Evolutionary conservation across 495 filamentous ascomycete genomes (phyloP), one percentile per base, ranked within the genome.

Genomic region (Aspergillus nanangensis): DNA sequence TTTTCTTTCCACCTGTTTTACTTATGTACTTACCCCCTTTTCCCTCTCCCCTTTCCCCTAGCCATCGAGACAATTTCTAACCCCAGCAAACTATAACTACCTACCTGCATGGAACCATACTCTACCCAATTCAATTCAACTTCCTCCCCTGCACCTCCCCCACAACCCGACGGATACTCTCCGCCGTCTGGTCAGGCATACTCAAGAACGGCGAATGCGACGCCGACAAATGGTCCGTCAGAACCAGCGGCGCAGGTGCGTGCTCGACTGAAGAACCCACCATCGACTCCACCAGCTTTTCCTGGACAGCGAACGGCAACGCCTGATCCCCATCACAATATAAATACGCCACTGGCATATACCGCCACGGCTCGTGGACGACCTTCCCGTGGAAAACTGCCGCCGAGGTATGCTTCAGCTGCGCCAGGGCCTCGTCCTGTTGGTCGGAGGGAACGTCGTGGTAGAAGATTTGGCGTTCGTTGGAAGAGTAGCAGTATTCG

Each of bases 131-230:
- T n/a, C n/a, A n/a, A n/a, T n/a, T n/a, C n/a, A n/a, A n/a, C n/a
- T n/a, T n/a, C n/a, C n/a, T n/a, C n/a, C n/a, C n/a, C n/a, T n/a
- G n/a, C n/a, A 19, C 53, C 25, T 29, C 25, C 25, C 11, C 7
- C 7, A 29, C 25, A 29, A 29, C 7, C 25, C 25, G 7, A 5
- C 5, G 7, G 11, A 29, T 29, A 29, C 25, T 7, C 25, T 56
- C 53, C 13, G 48, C 45, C 15, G 53, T 46, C 34, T 57, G 25
- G 14, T 53, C 55, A 0, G 61, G 53, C 49, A 45, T 42, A 37
- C 55, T 60, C 46, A 60, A 41, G 31, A 57, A 62, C 2, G 49
- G 23, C 10, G 53, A 57, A 37, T 62, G 56, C 18, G 58, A 61
- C 0, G 20, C 42, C 17, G 51, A 27, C 9, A 41, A 34, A 7